Evolutionary conservation across 2,329 filamentous ascomycete species (phyloP).

Genomic region (Aspergillus pseudotamarii): DNA sequence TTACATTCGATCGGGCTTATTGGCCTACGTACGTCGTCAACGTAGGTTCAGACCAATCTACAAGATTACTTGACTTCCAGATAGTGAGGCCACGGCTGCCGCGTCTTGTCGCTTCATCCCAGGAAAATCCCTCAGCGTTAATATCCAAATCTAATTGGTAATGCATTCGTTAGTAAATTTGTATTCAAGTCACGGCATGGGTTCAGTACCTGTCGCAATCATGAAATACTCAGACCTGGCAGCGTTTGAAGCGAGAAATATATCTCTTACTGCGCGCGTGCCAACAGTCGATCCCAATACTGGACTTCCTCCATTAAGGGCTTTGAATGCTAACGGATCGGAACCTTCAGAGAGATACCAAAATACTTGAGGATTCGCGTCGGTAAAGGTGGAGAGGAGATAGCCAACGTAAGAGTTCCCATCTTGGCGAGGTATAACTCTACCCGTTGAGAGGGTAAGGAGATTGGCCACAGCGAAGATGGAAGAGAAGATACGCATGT

Average conservation of each 20-base stretch:
- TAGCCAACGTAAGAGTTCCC: background rate
- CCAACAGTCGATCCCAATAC: background rate
- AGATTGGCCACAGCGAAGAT: background rate
- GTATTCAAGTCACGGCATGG: background rate
- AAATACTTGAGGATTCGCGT: background rate
- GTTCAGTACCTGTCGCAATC: background rate
- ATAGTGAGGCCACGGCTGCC: background rate
- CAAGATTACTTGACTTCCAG: background rate
- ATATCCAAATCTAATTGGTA: background rate
- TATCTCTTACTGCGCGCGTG: background rate
- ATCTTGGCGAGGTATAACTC: background rate
- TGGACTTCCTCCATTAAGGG: background rate
- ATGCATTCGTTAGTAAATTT: background rate
- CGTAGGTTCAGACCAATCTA: background rate
- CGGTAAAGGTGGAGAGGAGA: background rate
- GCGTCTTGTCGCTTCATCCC: background rate
- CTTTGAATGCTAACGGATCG: background rate
- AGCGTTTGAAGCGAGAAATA: background rate
- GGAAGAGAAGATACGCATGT: background rate
- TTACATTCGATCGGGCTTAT: background rate
- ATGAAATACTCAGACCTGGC: background rate
- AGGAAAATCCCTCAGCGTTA: background rate
- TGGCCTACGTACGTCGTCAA: background rate
- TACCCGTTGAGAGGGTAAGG: background rate
- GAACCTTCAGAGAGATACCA: background rate